Evolutionary conservation across 2,329 filamentous ascomycete genomes (phyloP).

Genomic region (Lizonia empirigonia): DNA sequence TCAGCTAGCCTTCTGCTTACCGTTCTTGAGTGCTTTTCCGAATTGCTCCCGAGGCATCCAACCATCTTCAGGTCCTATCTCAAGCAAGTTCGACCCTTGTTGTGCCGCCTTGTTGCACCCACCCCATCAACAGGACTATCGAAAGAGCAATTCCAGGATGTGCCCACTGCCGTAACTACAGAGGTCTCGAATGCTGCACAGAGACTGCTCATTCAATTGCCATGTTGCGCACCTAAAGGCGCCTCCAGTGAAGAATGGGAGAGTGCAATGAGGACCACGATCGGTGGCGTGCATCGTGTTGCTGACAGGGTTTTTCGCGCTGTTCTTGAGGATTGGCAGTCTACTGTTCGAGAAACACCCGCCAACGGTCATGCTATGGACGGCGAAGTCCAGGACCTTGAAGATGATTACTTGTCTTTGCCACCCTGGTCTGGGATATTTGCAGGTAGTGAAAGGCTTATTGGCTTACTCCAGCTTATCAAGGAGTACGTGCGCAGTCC

Average conservation of each 20-base stretch:
- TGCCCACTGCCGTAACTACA: constrained; percentile 55
- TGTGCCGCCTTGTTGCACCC: constrained; percentile 67
- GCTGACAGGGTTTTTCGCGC: constrained; percentile 79
- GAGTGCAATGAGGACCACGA: constrained; percentile 65
- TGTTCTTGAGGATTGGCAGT: constrained; percentile 81
- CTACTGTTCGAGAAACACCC: constrained; percentile 56
- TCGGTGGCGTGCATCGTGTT: constrained; percentile 71
- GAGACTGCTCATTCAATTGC: constrained; percentile 71
- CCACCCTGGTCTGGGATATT: constrained; percentile 75
- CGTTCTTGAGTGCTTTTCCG: constrained; percentile 72
- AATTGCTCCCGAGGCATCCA: constrained; percentile 78
- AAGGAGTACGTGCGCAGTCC: constrained; percentile 66
- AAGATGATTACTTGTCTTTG: constrained; percentile 57
- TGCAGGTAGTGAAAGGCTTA: constrained; percentile 72
- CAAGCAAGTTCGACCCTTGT: constrained; percentile 67
- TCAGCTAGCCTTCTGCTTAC: constrained; percentile 62
- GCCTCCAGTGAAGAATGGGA: constrained; percentile 79
- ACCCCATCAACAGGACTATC: constrained; percentile 56
- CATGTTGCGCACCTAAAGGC: constrained; percentile 81
- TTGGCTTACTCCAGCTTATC: constrained; percentile 69
- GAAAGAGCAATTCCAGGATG: constrained; percentile 21
- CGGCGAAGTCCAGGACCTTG: constrained; percentile 47
- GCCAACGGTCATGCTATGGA: constrained; percentile 38
- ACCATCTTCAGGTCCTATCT: constrained; percentile 81
- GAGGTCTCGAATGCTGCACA: constrained; percentile 65